Evolutionary conservation across 2,329 filamentous ascomycete genomes (phyloP), one percentile per base, ranked within the genome.

Genomic region (Aspergillus uvarum): DNA sequence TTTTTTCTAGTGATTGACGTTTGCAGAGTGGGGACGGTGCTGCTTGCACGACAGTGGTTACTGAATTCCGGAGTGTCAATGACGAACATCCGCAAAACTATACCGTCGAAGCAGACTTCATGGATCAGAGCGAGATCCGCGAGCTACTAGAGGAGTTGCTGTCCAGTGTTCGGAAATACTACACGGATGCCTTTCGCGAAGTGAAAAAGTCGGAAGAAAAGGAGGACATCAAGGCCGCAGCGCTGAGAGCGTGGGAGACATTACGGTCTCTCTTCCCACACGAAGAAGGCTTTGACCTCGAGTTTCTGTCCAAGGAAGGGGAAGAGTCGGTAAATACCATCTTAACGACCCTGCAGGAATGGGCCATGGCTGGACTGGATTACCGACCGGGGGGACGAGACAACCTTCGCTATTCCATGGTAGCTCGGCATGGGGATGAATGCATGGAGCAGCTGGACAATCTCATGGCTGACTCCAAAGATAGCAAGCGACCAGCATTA

Each of bases 191-290:
- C 10, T 55, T 38, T n/a, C 11, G 22, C 4, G 53, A 59, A 26
- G 47, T 57, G n/a, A 12, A 21, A 8, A 19, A 6, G 10, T 11
- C 42, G 11, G 52, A 62, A 21, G 67, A 68, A 32, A 52, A 51
- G 11, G 44, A 60, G 3, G 47, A 49, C 5, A 51, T 63, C 24
- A 58, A 52, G 31, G 42, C 38, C 6, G 16, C n/a, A 2, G 42
- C 67, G 4, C 32, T 24, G 12, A 51, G 62, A 19, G 62, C 68
- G 2, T 61, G 48, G 51, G 47, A 59, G 11, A 65, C 64, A 2
- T 51, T 70, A 3, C 38, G 59, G 8, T 63, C 62, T n/a, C 26
- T 69, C 2, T 69, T 67, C 52, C 54, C 56, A 10, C 26, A 54
- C 12, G 29, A 64, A 19, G 24, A 47, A 7, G 59, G 59, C 2